Evolutionary conservation across 176 grass and related monocot species (phyloP).

Genomic region (Juncus inflexus): DNA sequence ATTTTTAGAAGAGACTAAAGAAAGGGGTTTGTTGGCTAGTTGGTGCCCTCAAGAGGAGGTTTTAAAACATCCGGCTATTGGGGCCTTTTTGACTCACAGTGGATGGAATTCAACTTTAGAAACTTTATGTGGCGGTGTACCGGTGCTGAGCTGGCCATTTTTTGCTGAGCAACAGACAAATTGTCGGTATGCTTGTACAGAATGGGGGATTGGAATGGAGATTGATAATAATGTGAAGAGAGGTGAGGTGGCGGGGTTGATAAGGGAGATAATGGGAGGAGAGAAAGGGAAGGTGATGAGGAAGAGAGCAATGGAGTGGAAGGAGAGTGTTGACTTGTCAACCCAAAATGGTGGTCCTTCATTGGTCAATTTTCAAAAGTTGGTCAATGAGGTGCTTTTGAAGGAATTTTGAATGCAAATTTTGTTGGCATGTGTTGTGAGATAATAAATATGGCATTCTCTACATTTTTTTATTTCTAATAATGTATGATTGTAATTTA

Average conservation of each 20-base stretch:
- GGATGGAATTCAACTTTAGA: conserved; percentile 29
- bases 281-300: conserved; percentile 18
- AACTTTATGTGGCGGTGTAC: conserved; percentile 8
- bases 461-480: neutral
- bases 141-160: conserved; percentile 18
- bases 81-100: conserved; percentile 19
- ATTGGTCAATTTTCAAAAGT: conserved; percentile 12
- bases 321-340: conserved; percentile 4
- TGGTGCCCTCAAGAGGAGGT: conserved; percentile 24
- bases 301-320: conserved; percentile 19
- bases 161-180: conserved; percentile 26
- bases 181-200: conserved; percentile 4
- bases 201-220: conserved; percentile 24
- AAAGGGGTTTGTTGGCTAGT: conserved; percentile 16
- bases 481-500: conserved; percentile 5
- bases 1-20: conserved; percentile 21
- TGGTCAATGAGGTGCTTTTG: conserved; percentile 5
- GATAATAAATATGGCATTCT: too few species aligned
- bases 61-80: conserved; percentile 9
- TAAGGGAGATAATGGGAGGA: conserved; percentile 23
- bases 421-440: too few species aligned
- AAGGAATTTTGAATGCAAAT: conserved; percentile 1
- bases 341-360: conserved; percentile 8
- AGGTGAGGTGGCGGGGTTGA: conserved; percentile 5
- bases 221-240: conserved; percentile 24